Evolutionary conservation across 331 rosid genomes (phyloP).

Genomic region (Malus hybrid): DNA sequence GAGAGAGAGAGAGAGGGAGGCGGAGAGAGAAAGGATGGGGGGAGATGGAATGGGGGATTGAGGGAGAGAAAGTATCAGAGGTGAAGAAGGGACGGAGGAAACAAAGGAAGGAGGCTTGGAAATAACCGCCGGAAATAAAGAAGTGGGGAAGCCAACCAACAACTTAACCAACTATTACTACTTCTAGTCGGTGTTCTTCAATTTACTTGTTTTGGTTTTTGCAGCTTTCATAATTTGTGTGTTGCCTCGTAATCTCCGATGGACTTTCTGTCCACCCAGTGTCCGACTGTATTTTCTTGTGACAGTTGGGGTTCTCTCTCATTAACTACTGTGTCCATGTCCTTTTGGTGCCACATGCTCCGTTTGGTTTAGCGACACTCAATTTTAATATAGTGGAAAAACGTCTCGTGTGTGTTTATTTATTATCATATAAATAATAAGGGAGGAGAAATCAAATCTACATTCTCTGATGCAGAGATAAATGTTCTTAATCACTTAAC

Average conservation of each 20-base stretch:
- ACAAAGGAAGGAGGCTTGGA: slow-evolving; percentile 49
- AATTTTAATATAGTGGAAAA: fast-evolving
- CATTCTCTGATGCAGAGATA: no score
- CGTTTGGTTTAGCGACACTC: no score
- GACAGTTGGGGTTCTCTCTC: not conserved
- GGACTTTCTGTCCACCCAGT: not conserved
- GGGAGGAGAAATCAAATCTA: no score
- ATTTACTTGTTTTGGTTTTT: not conserved
- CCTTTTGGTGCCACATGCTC: no score
- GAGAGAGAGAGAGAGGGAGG: not conserved
- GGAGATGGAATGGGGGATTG: slow-evolving; percentile 1
- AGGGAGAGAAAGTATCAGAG: slow-evolving; percentile 5
- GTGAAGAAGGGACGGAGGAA: slow-evolving; percentile 52
- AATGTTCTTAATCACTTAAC: no score
- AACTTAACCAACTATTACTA: slow-evolving; percentile 8
- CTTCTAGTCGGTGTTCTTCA: not conserved
- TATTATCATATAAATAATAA: no score
- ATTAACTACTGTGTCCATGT: no score
- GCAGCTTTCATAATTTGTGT: not conserved
- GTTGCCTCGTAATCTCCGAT: not conserved
- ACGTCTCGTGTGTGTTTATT: fast-evolving
- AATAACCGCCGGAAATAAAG: slow-evolving; percentile 32
- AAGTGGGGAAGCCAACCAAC: slow-evolving; percentile 1
- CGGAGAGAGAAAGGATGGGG: not conserved
- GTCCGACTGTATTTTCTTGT: not conserved